Evolutionary conservation across 2,329 filamentous ascomycete genomes (phyloP).

Genomic region (Diplodia scrobiculata): DNA sequence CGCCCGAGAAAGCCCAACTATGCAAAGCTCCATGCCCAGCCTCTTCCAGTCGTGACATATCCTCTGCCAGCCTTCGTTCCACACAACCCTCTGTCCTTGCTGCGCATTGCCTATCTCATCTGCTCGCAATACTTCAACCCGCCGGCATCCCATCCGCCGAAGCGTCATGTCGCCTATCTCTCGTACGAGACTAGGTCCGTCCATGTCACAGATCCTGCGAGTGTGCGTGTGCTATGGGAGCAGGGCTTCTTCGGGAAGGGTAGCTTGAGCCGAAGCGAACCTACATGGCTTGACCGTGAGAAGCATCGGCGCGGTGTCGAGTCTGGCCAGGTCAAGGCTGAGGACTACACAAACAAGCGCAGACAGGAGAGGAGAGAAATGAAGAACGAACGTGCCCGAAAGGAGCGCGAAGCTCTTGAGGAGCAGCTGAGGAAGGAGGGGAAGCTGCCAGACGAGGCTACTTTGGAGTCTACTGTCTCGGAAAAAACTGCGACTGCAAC

Average conservation of each 20-base stretch:
- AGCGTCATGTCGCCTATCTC: constrained; percentile 73
- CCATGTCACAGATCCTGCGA: constrained; percentile 74
- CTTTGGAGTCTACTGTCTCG: background rate
- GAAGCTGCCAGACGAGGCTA: constrained; percentile 35
- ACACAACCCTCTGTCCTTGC: constrained; percentile 84
- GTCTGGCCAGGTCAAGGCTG: constrained; percentile 55
- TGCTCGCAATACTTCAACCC: constrained; percentile 69
- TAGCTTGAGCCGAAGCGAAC: constrained; percentile 88
- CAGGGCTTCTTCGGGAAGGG: constrained; percentile 98
- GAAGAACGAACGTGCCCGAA: constrained; percentile 89
- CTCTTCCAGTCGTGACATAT: constrained; percentile 77
- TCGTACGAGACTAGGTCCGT: constrained; percentile 80
- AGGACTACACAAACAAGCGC: constrained; percentile 74
- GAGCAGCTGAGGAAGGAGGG: constrained; percentile 64
- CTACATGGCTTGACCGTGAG: constrained; percentile 85
- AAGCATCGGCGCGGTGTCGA: constrained; percentile 64
- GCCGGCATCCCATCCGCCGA: constrained; percentile 64
- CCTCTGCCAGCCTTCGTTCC: constrained; percentile 87
- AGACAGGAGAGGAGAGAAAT: constrained; percentile 78
- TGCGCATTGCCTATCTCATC: constrained; percentile 78
- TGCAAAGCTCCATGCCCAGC: constrained; percentile 75
- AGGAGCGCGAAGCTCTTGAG: constrained; percentile 81
- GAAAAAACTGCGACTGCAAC: background rate
- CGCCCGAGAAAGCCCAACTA: constrained; percentile 57
- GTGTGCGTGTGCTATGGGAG: constrained; percentile 85